phyloP scores from a whole-genome alignment of 108 stramenopile genomes.

The Conticribra guillardii region DNA sequence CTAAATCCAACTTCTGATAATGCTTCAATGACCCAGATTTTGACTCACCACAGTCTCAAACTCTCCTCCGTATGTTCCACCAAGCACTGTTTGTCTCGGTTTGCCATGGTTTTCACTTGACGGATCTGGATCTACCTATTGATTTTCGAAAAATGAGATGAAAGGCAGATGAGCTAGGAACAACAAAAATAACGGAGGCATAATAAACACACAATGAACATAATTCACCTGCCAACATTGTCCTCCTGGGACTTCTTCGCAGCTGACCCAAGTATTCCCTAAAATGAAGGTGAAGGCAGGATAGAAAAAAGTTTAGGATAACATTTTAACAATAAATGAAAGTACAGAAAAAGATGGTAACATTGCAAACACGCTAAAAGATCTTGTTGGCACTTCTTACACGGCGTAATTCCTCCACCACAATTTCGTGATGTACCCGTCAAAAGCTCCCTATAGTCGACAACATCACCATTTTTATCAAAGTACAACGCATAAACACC shows the following conservation, averaged over 20 bases:
- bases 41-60: constrained; percentile 31
- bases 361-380: too few species aligned
- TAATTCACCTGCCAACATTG: constrained; percentile 36
- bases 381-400: too few species aligned
- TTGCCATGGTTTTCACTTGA: constrained; percentile 1
- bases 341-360: too few species aligned
- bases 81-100: constrained; percentile 5
- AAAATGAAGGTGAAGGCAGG: too few species aligned
- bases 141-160: too few species aligned
- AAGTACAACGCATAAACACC: constrained; percentile 2
- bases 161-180: constrained; percentile 1
- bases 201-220: background rate
- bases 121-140: background rate
- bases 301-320: too few species aligned
- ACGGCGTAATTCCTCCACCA: constrained; percentile 57
- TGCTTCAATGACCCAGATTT: background rate
- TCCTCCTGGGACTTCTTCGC: constrained; percentile 46
- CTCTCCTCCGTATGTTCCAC: constrained; percentile 20
- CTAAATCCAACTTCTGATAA: too few species aligned
- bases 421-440: constrained; percentile 44
- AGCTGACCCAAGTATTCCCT: constrained; percentile 52
- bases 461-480: constrained; percentile 2
- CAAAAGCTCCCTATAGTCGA: constrained; percentile 42
- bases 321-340: too few species aligned
- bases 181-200: background rate